Evolutionary conservation across 1,139 yeast genomes (phyloP).

Genomic region (Suhomyces wounanorum): DNA sequence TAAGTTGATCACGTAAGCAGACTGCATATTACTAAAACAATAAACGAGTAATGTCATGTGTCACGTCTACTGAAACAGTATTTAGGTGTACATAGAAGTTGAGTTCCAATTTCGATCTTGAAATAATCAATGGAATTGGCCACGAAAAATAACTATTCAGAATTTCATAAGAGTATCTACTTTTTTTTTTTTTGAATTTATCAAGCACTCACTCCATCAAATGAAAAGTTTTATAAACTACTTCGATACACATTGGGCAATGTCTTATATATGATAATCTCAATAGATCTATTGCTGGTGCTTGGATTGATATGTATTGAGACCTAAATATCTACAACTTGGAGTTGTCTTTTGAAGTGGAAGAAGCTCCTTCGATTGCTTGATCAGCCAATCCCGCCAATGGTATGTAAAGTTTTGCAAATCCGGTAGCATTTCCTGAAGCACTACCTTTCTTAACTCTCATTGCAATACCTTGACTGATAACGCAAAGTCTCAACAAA

Average conservation of each 20-base stretch:
- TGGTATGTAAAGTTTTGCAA: conserved; percentile 46
- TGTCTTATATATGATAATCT: background rate
- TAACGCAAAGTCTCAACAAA: conserved; percentile 58
- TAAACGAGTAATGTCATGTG: too few relatives aligned
- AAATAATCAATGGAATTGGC: too few relatives aligned
- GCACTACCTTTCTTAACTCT: conserved; percentile 60
- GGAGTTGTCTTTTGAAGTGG: conserved; percentile 3
- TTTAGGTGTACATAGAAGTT: too few relatives aligned
- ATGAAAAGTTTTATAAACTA: too few relatives aligned
- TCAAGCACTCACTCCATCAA: too few relatives aligned
- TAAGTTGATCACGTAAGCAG: conserved; percentile 6
- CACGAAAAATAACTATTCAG: too few relatives aligned
- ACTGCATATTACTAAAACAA: background rate
- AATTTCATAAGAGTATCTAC: too few relatives aligned
- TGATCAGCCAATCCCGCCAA: conserved; percentile 42
- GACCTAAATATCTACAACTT: conserved; percentile 11
- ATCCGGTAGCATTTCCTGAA: conserved; percentile 53
- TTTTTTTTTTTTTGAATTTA: too few relatives aligned
- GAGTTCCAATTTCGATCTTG: too few relatives aligned
- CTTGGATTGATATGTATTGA: background rate
- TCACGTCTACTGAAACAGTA: too few relatives aligned
- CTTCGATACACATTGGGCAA: too few relatives aligned
- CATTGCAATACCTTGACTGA: conserved; percentile 69
- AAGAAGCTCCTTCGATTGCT: conserved; percentile 13
- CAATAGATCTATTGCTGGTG: too few relatives aligned